Conservation (phyloP, 495 filamentous ascomycete species). For the Daldinia grandis region DNA sequence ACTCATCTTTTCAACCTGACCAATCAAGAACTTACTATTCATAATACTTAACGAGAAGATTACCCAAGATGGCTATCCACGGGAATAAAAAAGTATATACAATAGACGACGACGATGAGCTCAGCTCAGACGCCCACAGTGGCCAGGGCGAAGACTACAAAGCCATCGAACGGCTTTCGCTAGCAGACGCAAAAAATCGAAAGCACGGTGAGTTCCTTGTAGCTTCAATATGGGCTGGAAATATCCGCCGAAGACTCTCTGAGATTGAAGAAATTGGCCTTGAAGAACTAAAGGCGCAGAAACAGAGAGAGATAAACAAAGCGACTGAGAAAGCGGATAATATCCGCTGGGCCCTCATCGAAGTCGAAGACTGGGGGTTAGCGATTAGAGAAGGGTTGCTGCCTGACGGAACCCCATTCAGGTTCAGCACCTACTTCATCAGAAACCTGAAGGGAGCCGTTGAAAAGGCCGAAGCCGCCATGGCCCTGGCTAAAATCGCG, state of each 20-base stretch:
- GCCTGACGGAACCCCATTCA: neutral
- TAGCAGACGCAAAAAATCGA: neutral
- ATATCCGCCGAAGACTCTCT: neutral
- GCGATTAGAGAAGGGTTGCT: neutral
- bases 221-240: neutral
- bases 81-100: too few species aligned
- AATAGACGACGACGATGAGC: neutral
- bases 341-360: neutral
- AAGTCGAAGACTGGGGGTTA: conserved; percentile 5
- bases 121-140: neutral
- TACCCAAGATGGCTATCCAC: neutral
- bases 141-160: neutral
- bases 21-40: neutral
- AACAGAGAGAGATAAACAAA: neutral
- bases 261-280: neutral
- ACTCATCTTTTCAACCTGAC: neutral
- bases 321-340: neutral
- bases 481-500: neutral
- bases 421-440: neutral
- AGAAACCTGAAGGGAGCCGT: neutral
- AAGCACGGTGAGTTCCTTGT: neutral
- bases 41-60: neutral
- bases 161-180: neutral
- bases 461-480: neutral
- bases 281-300: neutral